A percentile compares a stretch with the other conserved stretches of the same genome.
Conservation (phyloP, 2,329 filamentous ascomycete genomes). For the Exutisphaerella laricina region DNA sequence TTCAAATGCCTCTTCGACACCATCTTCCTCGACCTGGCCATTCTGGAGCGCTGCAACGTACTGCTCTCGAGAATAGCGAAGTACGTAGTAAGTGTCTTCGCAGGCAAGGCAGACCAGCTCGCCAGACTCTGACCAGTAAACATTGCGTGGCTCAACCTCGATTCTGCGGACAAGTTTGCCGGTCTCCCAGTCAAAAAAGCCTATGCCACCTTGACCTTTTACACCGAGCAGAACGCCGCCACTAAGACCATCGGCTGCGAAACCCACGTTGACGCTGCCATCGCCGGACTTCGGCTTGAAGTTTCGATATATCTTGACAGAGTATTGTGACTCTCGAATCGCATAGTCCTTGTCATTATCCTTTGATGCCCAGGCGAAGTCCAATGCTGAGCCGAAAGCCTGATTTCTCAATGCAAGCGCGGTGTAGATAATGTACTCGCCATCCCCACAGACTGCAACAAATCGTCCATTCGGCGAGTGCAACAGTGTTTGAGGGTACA, state of each 20-base stretch:
- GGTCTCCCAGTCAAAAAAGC: constrained; percentile 93
- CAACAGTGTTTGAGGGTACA: constrained; percentile 88
- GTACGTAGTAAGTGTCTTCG: constrained; percentile 90
- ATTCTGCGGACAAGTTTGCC: constrained; percentile 87
- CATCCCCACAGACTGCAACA: constrained; percentile 86
- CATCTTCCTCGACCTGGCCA: constrained; percentile 79
- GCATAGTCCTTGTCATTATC: constrained; percentile 98
- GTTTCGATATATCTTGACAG: constrained; percentile 96
- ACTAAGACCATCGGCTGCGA: constrained; percentile 85
- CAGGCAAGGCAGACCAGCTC: constrained; percentile 90
- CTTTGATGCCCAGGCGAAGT: constrained; percentile 96
- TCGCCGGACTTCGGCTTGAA: constrained; percentile 88
- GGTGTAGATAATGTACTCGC: constrained; percentile 98
- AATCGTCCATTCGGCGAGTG: constrained; percentile 96
- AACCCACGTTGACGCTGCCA: constrained; percentile 72
- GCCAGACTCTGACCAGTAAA: constrained; percentile 97
- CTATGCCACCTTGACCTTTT: constrained; percentile 88
- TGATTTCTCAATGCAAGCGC: constrained; percentile 96
- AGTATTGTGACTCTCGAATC: constrained; percentile 88
- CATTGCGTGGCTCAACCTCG: constrained; percentile 64
- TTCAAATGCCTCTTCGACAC: constrained; percentile 92
- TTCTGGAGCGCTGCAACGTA: constrained; percentile 78
- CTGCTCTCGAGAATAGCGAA: constrained; percentile 84
- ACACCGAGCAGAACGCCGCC: constrained; percentile 89
- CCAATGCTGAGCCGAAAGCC: constrained; percentile 88